Base-by-base conservation (phyloP, 352 stramenopile genomes). In the Phytopythium kandeliae region DNA sequence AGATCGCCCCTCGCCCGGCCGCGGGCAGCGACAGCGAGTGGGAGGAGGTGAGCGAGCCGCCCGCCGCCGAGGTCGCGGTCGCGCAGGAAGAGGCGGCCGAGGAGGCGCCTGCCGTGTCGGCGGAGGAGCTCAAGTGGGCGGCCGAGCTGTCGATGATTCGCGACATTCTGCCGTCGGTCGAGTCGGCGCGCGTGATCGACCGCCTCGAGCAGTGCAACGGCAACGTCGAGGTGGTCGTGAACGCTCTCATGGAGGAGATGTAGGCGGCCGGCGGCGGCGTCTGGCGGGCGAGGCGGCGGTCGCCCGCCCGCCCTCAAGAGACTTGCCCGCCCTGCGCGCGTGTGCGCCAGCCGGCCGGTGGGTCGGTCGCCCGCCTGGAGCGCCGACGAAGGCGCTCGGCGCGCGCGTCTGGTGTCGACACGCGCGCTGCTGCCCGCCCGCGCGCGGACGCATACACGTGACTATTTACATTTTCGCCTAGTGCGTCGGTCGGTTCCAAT, bases 61-160 rank as follows among this genome's bases (percentile, higher is more conserved):
- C 58, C 17, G 54, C 58, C 8, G 55, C 63, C 7, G 67, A 50
- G 17, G 58, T 58, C 3, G 47, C 60, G 16, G 64, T 74, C 26
- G 57, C 65, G 31, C 60, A 76, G 51, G 52, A 66, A 1, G 55
- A 62, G 1, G 60, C 82, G 0, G 80, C 78, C 2, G 71, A 74
- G 31, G 66, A 60, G 63, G 47, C 51, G 30, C 68, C 71, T 0
- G 64, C 58, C 0, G 52, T 78, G 48, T 82, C 74, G 51, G 67
- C 72, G 28, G 83, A 85, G 28, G 84, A 92, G 64, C 63, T 85
- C 47, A 92, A 94, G 69, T 94, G 84, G 84, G 69, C 73, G 24
- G 51, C 56, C 0, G 67, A 92, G 51, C 63, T 94, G 24, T 65
- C 65, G 30, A 85, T 86, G 61, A 69, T 94, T 48, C 77, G 66